Conservation (phyloP, 768 basidiomycete genomes). For the Xanthoconium purpureum region DNA sequence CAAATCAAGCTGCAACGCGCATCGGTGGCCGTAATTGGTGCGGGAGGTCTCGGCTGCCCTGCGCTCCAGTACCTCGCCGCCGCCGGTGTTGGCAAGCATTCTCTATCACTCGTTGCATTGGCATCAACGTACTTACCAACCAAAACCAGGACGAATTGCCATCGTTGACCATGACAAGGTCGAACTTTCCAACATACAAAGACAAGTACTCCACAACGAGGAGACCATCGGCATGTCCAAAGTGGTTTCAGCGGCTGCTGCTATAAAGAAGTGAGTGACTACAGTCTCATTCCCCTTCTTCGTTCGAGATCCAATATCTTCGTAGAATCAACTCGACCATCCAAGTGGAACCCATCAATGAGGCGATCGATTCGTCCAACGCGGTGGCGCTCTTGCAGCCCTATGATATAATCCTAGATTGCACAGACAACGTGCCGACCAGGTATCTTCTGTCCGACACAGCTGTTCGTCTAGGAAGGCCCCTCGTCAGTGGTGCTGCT, state of each 20-base stretch:
- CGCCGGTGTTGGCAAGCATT: constrained; percentile 77
- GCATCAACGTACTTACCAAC: constrained; percentile 3
- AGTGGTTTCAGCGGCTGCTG: constrained; percentile 73
- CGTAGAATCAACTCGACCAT: constrained; percentile 73
- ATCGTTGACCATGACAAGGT: constrained; percentile 89
- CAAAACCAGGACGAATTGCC: constrained; percentile 66
- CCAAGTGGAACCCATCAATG: constrained; percentile 50
- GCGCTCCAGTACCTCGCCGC: constrained; percentile 92
- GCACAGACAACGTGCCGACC: constrained; percentile 90
- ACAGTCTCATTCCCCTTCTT: background rate
- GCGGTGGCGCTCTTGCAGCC: constrained; percentile 56
- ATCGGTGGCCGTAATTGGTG: constrained; percentile 84
- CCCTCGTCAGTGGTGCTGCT: constrained; percentile 91
- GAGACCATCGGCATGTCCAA: constrained; percentile 72
- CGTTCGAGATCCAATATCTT: background rate
- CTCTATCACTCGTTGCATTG: background rate
- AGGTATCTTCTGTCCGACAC: constrained; percentile 92
- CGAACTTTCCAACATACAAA: constrained; percentile 84
- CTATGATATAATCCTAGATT: constrained; percentile 85
- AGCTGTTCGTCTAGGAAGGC: constrained; percentile 68
- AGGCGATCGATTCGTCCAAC: constrained; percentile 58
- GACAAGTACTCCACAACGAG: constrained; percentile 88
- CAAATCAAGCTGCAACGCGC: constrained; percentile 78
- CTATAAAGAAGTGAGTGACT: constrained; percentile 56
- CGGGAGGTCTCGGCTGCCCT: constrained; percentile 95